Percentiles rank a stretch among this genome's conserved stretches.
phyloP scores from a whole-genome alignment of 2,329 filamentous ascomycete species.

The Pyricularia pennisetigena region DNA sequence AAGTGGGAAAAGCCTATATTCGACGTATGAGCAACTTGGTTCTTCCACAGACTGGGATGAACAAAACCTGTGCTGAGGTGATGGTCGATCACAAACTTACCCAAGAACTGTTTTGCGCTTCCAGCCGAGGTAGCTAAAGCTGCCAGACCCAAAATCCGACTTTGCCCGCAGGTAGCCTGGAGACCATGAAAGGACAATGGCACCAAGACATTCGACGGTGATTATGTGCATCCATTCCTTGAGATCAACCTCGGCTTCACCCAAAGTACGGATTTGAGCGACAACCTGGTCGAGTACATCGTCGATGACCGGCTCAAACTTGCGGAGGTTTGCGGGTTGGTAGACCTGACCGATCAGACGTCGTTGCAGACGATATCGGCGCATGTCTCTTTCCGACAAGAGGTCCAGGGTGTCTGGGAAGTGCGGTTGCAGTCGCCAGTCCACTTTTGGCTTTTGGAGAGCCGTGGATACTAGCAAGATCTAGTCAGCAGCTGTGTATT shows the following conservation, averaged over 20 bases:
- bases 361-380: slow-evolving; percentile 37
- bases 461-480: slow-evolving; percentile 27
- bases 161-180: slow-evolving; percentile 32
- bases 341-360: slow-evolving; percentile 40
- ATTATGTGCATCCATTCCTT: slow-evolving; percentile 49
- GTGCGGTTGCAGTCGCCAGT: slow-evolving; percentile 24
- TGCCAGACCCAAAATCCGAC: slow-evolving; percentile 36
- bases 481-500: slow-evolving; percentile 11
- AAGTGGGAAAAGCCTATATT: slow-evolving; percentile 27
- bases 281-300: slow-evolving; percentile 25
- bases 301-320: slow-evolving; percentile 30
- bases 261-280: slow-evolving; percentile 22
- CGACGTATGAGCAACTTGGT: neutral
- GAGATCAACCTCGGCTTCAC: slow-evolving; percentile 32
- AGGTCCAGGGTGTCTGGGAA: slow-evolving; percentile 37
- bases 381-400: slow-evolving; percentile 35
- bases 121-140: slow-evolving; percentile 39
- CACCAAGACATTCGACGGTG: slow-evolving; percentile 39
- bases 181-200: slow-evolving; percentile 41
- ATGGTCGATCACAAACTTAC: neutral
- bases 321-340: slow-evolving; percentile 28
- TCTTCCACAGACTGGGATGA: too few relatives aligned
- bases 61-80: neutral
- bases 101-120: slow-evolving; percentile 42
- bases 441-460: slow-evolving; percentile 29